phyloP scores from a whole-genome alignment of 208 protist genomes.

The Herpetomonas samuelpessoai region DNA sequence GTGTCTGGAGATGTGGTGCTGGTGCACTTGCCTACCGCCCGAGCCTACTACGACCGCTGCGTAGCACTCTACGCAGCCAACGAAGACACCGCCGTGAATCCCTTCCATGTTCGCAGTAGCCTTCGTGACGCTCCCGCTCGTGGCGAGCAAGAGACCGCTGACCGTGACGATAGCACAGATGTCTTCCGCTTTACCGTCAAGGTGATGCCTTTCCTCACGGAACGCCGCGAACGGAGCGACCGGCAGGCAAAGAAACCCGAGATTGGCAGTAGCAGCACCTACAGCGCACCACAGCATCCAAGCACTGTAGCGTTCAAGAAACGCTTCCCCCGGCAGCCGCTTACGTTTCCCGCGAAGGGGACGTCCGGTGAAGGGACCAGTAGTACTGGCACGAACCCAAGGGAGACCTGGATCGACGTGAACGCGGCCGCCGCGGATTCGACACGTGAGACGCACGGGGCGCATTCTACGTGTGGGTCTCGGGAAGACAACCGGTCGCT shows the following conservation, averaged over 20 bases:
- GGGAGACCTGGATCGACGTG: constrained; percentile 7
- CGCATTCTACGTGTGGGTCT: neutral
- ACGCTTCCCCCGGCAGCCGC: neutral
- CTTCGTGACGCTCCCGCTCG: constrained; percentile 14
- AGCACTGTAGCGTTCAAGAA: neutral
- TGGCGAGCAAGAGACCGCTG: neutral
- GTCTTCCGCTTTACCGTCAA: constrained; percentile 4
- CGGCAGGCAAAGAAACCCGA: neutral
- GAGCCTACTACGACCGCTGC: constrained; percentile 19
- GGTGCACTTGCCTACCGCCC: constrained; percentile 38
- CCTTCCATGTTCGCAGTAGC: neutral
- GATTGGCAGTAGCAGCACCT: neutral
- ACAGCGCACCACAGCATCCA: too few relatives aligned
- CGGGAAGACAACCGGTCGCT: constrained; percentile 6
- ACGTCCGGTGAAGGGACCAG: too few relatives aligned
- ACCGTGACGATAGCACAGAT: neutral
- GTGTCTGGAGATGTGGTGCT: constrained; percentile 20
- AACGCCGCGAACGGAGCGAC: constrained; percentile 7
- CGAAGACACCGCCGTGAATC: neutral
- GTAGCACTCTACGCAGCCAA: neutral
- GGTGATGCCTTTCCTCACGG: constrained; percentile 7
- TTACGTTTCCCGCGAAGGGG: neutral
- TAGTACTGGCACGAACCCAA: neutral
- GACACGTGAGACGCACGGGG: neutral
- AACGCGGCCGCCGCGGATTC: constrained; percentile 2